Evolutionary conservation across 2,329 filamentous ascomycete species (phyloP).

Genomic region (Chaetomiaceae sp.): DNA sequence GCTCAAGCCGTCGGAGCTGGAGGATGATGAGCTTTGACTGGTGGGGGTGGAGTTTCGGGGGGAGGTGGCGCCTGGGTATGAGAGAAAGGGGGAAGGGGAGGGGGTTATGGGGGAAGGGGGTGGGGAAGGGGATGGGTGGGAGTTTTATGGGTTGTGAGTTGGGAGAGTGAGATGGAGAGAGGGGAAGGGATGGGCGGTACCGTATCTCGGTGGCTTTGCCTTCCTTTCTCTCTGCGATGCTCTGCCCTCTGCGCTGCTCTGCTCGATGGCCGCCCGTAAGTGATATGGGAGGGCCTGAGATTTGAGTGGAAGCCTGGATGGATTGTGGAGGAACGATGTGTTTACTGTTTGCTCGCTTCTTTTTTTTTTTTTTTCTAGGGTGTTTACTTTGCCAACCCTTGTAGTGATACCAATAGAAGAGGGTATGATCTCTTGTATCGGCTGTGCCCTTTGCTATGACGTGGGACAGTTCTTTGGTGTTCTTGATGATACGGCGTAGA

Average conservation of each 20-base stretch:
- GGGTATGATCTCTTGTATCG: constrained; percentile 12
- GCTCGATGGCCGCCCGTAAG: not conserved
- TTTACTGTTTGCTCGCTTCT: not conserved
- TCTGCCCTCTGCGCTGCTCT: no score
- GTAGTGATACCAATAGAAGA: constrained; percentile 26
- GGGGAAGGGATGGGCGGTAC: not conserved
- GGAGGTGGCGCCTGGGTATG: constrained; percentile 48
- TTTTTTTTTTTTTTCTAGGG: not conserved
- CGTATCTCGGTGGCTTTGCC: not conserved
- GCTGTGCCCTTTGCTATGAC: not conserved
- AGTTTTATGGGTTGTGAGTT: constrained; percentile 56
- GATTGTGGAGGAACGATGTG: constrained; percentile 1
- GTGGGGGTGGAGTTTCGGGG: constrained; percentile 57
- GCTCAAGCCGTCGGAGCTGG: constrained; percentile 95
- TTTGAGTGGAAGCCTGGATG: not conserved
- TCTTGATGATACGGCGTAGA: no score
- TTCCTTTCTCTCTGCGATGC: not conserved
- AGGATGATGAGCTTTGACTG: constrained; percentile 87
- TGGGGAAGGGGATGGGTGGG: constrained; percentile 54
- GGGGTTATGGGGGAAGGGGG: not conserved
- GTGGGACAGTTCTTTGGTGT: no score
- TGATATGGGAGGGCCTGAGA: not conserved
- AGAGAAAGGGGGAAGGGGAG: constrained; percentile 4
- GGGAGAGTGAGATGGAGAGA: no score
- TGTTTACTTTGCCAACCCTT: constrained; percentile 11